Base-by-base conservation (phyloP, 2,329 filamentous ascomycete species). In the Fonsecaea pedrosoi region DNA sequence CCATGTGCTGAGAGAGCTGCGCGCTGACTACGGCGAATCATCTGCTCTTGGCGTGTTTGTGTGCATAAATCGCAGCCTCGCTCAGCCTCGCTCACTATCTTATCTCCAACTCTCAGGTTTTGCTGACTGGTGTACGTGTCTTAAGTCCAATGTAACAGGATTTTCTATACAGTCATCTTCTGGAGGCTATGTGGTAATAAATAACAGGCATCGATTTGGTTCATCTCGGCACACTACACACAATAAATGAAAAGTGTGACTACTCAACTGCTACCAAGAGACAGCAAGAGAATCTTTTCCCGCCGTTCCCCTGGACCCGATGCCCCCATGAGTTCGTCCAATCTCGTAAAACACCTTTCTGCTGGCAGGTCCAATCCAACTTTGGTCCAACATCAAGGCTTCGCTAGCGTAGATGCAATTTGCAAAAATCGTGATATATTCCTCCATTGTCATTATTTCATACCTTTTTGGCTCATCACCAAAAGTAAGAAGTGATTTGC, bases 391-490 rank as follows among this genome's bases (percentile, higher is more conserved):
- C 25, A 65, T 60, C n/a, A 35, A 65, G 42, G 34, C 10, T 42
- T 40, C 18, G 42, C 35, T 45, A 42, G 38, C 42, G 25, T 62
- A 62, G 53, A 60, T 64, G 67, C 64, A 62, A 34, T 45, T 45
- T 35, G 35, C 56, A 42, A 56, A 55, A 38, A 45, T 55, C 40
- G 32, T 66, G 12, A 48, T 50, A 65, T 56, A 62, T 56, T 60
- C 57, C 64, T 38, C 55, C 42, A 56, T 30, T 40, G 40, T 61
- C 63, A 38, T 68, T 58, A 69, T 9, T 9, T 63, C 67, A 62
- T 69, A 32, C 55, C 50, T 40, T 32, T 59, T n/a, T 63, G 38
- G n/a, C 32, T 55, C 30, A 53, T 42, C 12, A 25, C 15, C 37
- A 15, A 48, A 40, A 54, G 12, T 35, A 40, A 62, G 30, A 42